Evolutionary conservation across 352 stramenopile species (phyloP).

Genomic region (Plasmopara halstedii): DNA sequence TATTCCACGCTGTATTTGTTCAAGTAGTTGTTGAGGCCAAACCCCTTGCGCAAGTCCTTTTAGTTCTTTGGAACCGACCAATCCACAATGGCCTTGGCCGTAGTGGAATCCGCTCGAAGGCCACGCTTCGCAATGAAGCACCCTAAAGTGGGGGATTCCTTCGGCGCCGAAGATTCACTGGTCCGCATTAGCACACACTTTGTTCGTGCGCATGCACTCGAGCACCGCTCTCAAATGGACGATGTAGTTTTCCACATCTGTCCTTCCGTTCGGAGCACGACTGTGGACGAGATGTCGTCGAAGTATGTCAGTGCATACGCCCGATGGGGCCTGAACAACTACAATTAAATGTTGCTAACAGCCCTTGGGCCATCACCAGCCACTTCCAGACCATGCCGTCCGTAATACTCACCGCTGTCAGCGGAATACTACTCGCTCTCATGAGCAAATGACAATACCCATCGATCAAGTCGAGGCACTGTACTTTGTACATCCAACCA

Average conservation of each 20-base stretch:
- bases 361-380: background rate
- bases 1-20: too few relatives aligned
- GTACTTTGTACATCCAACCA: background rate
- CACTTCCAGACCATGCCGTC: background rate
- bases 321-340: background rate
- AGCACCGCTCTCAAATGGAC: background rate
- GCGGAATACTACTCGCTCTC: background rate
- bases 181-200: background rate
- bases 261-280: background rate
- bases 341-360: background rate
- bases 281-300: background rate
- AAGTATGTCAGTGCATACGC: background rate
- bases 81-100: too few relatives aligned
- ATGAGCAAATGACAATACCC: background rate
- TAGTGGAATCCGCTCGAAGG: too few relatives aligned
- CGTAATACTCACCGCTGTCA: background rate
- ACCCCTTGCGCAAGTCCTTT: too few relatives aligned
- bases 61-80: too few relatives aligned
- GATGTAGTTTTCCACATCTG: background rate
- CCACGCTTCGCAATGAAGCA: too few relatives aligned
- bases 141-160: too few relatives aligned
- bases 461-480: background rate
- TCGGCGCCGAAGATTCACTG: background rate
- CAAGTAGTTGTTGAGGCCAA: too few relatives aligned
- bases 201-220: background rate